These are phyloP conservation scores for Fusarium pseudocircinatum DNA, from an alignment of 2,329 filamentous ascomycete species.

Conservation along the genomic window DNA sequence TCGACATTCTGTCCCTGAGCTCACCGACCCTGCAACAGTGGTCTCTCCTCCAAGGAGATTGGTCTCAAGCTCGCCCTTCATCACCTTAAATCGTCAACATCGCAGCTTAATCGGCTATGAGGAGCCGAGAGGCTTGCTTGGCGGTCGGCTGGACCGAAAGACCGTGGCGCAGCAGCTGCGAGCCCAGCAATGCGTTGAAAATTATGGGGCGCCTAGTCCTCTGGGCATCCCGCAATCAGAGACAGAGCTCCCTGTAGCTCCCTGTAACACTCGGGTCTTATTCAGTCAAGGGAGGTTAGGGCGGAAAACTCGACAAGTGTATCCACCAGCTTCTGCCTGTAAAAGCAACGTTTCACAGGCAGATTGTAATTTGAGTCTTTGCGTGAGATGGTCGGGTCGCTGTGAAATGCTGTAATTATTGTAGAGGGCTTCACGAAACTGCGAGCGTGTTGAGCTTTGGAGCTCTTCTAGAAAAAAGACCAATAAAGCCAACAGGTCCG, in stretches of 20 bases:
- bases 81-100: constrained; percentile 36
- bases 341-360: constrained; percentile 22
- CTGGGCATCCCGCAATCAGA: constrained; percentile 40
- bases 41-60: constrained; percentile 33
- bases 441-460: background rate
- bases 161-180: constrained; percentile 42
- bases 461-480: background rate
- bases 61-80: constrained; percentile 27
- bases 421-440: background rate
- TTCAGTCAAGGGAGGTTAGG: constrained; percentile 35
- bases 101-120: constrained; percentile 42
- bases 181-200: constrained; percentile 41
- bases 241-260: constrained; percentile 37
- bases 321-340: constrained; percentile 35
- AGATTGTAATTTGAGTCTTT: background rate
- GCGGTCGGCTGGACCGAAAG: constrained; percentile 44
- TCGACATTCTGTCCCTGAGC: constrained; percentile 14
- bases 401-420: background rate
- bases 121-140: constrained; percentile 46
- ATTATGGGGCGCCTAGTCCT: constrained; percentile 39
- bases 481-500: constrained; percentile 8
- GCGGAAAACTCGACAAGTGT: constrained; percentile 28
- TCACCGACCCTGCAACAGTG: constrained; percentile 28
- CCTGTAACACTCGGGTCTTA: constrained; percentile 31
- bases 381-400: background rate